phyloP scores from a whole-genome alignment of 2,329 filamentous ascomycete species.

The Stagonosporopsis vannaccii region DNA sequence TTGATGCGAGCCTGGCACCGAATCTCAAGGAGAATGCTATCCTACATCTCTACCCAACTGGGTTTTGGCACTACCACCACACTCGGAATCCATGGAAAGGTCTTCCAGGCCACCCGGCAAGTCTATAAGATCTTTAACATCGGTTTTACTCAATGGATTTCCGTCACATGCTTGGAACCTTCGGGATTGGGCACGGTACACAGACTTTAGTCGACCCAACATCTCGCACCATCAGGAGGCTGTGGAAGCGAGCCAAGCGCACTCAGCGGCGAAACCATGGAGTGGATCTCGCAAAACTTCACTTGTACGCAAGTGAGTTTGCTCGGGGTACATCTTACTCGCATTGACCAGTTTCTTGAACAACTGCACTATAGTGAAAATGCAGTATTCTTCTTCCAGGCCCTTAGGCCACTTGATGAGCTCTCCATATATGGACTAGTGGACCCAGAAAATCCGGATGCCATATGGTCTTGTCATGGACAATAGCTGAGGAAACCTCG shows the following conservation, averaged over 20 bases:
- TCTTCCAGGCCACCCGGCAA: conserved; percentile 24
- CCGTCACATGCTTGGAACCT: conserved; percentile 2
- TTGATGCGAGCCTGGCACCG: conserved; percentile 30
- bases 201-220: conserved; percentile 27
- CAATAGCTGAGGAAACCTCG: not conserved
- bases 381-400: conserved; percentile 25
- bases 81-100: conserved; percentile 22
- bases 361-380: conserved; percentile 27
- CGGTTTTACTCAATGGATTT: conserved; percentile 22
- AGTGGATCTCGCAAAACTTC: conserved; percentile 22
- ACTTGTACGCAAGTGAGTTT: conserved; percentile 9
- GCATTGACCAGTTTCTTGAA: conserved; percentile 19
- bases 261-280: conserved; percentile 26
- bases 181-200: conserved; percentile 24
- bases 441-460: conserved; percentile 20
- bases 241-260: conserved; percentile 2
- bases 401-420: conserved; percentile 24
- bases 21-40: conserved; percentile 28
- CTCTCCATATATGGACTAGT: conserved; percentile 23
- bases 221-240: conserved; percentile 21
- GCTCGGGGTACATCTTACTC: not conserved
- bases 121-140: conserved; percentile 24
- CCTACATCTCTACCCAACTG: conserved; percentile 2
- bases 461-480: conserved; percentile 19
- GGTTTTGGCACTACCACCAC: not conserved